Base-by-base conservation (phyloP, 2,329 filamentous ascomycete genomes). In the Cryphonectria radicalis region DNA sequence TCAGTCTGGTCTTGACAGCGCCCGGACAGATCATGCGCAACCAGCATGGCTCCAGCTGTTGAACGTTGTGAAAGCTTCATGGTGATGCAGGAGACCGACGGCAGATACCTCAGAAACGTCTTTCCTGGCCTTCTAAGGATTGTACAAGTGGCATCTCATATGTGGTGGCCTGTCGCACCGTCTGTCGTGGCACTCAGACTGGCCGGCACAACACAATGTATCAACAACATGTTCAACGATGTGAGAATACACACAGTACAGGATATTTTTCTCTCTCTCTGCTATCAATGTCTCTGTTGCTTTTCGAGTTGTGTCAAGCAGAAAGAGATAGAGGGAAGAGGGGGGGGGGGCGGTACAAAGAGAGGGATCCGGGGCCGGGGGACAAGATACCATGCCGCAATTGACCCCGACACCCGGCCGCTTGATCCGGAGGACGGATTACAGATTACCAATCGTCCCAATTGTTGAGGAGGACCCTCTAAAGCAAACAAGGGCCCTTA, bases 401-500 rank as follows among this genome's bases (percentile, higher is more conserved):
- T 13, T 40, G 35, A 13, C 59, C 60, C 25, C 62, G 62, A 64
- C 11, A 40, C n/a, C 62, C 37, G 62, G 35, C 62, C 62, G 62
- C n/a, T 43, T 64, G 62, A 28, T 40, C 25, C 62, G 62, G 62
- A 32, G 40, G 22, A 22, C 19, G 46, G 46, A 50, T 50, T 28
- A 28, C 62, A 25, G 62, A 64, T 64, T 40, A 64, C 62, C 62
- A 64, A 64, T 64, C 62, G 42, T 28, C 25, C 55, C 25, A 53
- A 11, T 13, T 4, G 22, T 13, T 4, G 50, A n/a, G n/a, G 22
- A 55, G n/a, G n/a, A 10, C 50, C 50, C 50, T 55, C 22, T 14
- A 4, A 5, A 22, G 19, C 4, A 4, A 7, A 50, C 19, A n/a
- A 19, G 46, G 53, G 28, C 14, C 55, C 25, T 59, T 59, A 32